phyloP scores from a whole-genome alignment of 441 rosid species.

The Eutrema salsugineum region DNA sequence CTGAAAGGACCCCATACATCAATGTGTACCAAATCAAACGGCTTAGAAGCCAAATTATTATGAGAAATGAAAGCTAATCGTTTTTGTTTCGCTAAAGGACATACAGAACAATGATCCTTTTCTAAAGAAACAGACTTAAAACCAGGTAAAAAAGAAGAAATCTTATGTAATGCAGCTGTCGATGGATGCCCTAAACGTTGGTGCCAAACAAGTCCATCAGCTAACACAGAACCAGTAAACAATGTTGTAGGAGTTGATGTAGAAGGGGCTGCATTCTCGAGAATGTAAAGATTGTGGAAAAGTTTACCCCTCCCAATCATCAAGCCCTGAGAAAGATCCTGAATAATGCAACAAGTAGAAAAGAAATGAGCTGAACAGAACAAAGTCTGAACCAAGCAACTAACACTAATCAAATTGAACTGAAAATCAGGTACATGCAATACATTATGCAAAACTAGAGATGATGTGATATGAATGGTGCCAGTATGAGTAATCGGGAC shows the following conservation, averaged over 20 bases:
- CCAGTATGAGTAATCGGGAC: neutral
- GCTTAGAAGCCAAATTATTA: neutral
- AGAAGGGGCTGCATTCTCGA: too few species aligned
- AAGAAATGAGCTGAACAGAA: neutral
- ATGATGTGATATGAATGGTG: neutral
- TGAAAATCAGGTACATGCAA: neutral
- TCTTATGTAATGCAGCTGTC: too few species aligned
- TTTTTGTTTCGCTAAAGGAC: neutral
- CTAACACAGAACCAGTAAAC: too few species aligned
- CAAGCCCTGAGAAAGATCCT: too few species aligned
- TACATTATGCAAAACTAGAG: neutral
- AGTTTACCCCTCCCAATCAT: too few species aligned
- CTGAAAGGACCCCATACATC: neutral
- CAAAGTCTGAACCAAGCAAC: neutral
- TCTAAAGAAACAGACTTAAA: too few species aligned
- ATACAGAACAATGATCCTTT: too few species aligned
- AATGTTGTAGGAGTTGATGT: too few species aligned
- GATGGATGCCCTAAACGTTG: too few species aligned
- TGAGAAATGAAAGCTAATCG: neutral
- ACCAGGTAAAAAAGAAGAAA: too few species aligned
- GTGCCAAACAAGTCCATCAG: too few species aligned
- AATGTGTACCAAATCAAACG: neutral
- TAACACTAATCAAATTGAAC: neutral
- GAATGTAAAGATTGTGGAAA: too few species aligned
- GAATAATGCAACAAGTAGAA: neutral